These are phyloP conservation scores for Camellia oleifera DNA, from an alignment of 179 eudicot species.

Conservation along the genomic window DNA sequence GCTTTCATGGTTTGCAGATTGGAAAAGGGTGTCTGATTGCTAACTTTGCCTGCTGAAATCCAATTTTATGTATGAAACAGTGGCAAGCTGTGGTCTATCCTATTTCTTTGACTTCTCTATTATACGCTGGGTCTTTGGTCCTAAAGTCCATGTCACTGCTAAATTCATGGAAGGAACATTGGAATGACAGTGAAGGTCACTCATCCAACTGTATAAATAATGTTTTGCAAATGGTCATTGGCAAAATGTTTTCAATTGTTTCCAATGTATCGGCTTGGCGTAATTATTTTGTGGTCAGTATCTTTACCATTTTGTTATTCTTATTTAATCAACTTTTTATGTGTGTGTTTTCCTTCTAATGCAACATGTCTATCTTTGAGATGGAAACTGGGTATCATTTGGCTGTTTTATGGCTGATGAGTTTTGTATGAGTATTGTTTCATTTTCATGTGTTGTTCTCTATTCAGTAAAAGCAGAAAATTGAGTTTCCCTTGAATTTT, in stretches of 20 bases:
- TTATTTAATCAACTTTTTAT: neutral
- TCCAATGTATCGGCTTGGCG: constrained; percentile 72
- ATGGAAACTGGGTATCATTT: neutral
- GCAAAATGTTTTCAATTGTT: constrained; percentile 35
- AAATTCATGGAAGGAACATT: constrained; percentile 37
- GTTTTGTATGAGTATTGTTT: neutral
- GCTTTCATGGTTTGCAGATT: constrained; percentile 45
- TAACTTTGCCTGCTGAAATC: constrained; percentile 49
- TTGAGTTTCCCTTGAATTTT: neutral
- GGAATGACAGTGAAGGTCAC: constrained; percentile 22
- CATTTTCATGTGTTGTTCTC: neutral
- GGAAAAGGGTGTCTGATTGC: constrained; percentile 48
- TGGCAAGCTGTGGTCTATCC: constrained; percentile 77
- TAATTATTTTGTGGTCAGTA: constrained; percentile 80
- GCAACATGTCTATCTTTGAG: neutral
- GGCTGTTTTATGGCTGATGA: neutral
- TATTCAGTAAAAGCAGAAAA: neutral
- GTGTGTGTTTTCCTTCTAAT: neutral
- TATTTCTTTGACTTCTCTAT: constrained; percentile 69
- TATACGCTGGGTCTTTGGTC: constrained; percentile 76
- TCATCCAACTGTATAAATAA: constrained; percentile 21
- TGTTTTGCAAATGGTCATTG: constrained; percentile 24
- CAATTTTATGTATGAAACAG: constrained; percentile 79
- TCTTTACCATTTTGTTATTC: neutral
- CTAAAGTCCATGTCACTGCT: constrained; percentile 44